Conservation (phyloP, 163 green algal species). For the Prototheca cutis region DNA sequence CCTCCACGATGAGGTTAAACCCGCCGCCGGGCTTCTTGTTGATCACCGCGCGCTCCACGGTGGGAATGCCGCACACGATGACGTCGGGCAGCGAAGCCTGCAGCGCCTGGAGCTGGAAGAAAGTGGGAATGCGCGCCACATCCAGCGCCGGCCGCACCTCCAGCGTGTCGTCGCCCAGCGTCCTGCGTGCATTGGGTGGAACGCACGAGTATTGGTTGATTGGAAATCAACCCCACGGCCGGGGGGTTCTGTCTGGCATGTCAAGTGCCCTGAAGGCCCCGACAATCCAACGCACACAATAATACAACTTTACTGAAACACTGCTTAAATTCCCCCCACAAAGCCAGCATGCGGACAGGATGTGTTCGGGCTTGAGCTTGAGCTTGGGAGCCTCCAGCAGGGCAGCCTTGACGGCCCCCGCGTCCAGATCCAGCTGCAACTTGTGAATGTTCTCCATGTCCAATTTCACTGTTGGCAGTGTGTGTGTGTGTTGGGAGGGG, state of each 20-base stretch:
- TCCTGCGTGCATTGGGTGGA: too few relatives aligned
- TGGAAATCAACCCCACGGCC: too few relatives aligned
- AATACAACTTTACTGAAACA: too few relatives aligned
- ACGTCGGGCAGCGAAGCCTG: conserved; percentile 42
- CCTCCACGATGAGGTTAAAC: conserved; percentile 75
- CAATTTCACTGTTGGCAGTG: conserved; percentile 5
- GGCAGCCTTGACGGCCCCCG: conserved; percentile 28
- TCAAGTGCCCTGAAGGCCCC: too few relatives aligned
- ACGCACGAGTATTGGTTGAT: too few relatives aligned
- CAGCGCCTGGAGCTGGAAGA: conserved; percentile 45
- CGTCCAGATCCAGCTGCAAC: conserved; percentile 73
- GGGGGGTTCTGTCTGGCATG: too few relatives aligned
- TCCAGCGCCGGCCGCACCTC: conserved; percentile 12
- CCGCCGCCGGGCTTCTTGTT: conserved; percentile 33
- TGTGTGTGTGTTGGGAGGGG: not conserved
- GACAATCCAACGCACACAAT: too few relatives aligned
- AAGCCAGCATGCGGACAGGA: conserved; percentile 35
- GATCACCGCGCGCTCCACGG: conserved; percentile 81
- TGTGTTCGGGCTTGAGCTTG: conserved; percentile 72
- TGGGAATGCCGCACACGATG: conserved; percentile 74
- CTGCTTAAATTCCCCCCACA: too few relatives aligned
- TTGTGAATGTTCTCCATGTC: conserved; percentile 15
- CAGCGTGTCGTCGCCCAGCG: conserved; percentile 16
- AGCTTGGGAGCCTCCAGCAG: conserved; percentile 54
- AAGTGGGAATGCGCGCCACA: conserved; percentile 12